Percentiles rank a stretch among this genome's conserved stretches.
Evolutionary conservation across 441 rosid genomes (phyloP).

Genomic region (Geranium incanum): DNA sequence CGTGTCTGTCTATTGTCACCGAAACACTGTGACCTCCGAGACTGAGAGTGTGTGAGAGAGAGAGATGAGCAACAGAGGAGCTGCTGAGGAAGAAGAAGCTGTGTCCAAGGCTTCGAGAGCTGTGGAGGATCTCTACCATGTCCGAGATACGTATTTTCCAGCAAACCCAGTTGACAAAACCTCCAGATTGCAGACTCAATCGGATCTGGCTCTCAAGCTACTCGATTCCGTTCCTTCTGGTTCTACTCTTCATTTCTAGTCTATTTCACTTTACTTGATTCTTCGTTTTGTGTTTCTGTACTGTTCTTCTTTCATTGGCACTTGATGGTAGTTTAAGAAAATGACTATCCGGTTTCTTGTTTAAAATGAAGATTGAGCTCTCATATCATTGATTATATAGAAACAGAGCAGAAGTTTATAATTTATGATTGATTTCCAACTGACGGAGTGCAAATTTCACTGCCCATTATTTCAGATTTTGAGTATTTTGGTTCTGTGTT

Average conservation of each 20-base stretch:
- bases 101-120: conserved; percentile 38
- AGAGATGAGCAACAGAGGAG: conserved; percentile 20
- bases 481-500: no score
- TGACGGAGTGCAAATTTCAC: no score
- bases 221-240: conserved; percentile 64
- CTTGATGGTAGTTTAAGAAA: background rate
- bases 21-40: background rate
- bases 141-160: conserved; percentile 55
- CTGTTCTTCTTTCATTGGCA: background rate
- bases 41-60: background rate
- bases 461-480: no score
- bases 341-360: background rate
- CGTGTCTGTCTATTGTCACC: background rate
- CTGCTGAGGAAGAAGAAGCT: conserved; percentile 25
- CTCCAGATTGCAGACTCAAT: conserved; percentile 38
- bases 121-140: conserved; percentile 39
- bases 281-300: conserved; percentile 2
- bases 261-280: background rate
- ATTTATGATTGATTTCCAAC: no score
- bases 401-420: background rate
- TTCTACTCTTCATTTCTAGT: conserved; percentile 7
- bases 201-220: conserved; percentile 45
- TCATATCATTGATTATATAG: background rate
- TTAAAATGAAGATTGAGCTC: background rate
- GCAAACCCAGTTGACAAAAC: conserved; percentile 40